Evolutionary conservation across 768 basidiomycete species (phyloP).

Genomic region (Leccinum obscurum): DNA sequence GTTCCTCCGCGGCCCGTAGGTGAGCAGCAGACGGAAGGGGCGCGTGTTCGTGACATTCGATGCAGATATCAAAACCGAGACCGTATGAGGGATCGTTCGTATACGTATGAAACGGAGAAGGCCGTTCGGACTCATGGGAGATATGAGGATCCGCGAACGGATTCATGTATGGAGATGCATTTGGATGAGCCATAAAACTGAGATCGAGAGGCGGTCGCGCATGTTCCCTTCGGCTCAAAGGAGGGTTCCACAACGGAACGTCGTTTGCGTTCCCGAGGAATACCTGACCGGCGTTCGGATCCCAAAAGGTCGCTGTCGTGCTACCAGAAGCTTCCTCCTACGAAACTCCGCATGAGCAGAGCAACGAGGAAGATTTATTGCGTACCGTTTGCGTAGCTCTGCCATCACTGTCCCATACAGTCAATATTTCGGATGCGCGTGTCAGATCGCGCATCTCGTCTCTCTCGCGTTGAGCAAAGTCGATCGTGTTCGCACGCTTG

Average conservation of each 20-base stretch:
- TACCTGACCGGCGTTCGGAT: constrained; percentile 62
- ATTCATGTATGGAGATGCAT: constrained; percentile 13
- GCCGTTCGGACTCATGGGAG: constrained; percentile 17
- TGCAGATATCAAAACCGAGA: constrained; percentile 78
- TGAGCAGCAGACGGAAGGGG: constrained; percentile 69
- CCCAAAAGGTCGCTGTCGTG: constrained; percentile 47
- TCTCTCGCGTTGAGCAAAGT: constrained; percentile 81
- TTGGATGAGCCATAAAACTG: neutral
- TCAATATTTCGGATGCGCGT: constrained; percentile 75
- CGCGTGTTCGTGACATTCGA: constrained; percentile 84
- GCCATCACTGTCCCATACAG: constrained; percentile 33
- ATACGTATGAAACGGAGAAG: constrained; percentile 36
- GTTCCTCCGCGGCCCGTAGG: constrained; percentile 74
- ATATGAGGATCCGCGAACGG: constrained; percentile 18
- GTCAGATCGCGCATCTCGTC: constrained; percentile 92
- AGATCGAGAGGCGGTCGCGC: neutral
- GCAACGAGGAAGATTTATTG: neutral
- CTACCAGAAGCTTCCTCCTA: constrained; percentile 30
- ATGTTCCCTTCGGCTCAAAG: constrained; percentile 17
- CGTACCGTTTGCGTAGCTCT: constrained; percentile 14
- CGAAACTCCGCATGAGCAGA: constrained; percentile 4
- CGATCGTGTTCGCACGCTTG: constrained; percentile 58
- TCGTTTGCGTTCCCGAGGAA: constrained; percentile 85
- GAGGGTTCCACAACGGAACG: constrained; percentile 53
- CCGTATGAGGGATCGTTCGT: constrained; percentile 50